These are phyloP conservation scores for Zoysia japonica DNA, from an alignment of 176 grass and related monocot species.

Conservation along the genomic window DNA sequence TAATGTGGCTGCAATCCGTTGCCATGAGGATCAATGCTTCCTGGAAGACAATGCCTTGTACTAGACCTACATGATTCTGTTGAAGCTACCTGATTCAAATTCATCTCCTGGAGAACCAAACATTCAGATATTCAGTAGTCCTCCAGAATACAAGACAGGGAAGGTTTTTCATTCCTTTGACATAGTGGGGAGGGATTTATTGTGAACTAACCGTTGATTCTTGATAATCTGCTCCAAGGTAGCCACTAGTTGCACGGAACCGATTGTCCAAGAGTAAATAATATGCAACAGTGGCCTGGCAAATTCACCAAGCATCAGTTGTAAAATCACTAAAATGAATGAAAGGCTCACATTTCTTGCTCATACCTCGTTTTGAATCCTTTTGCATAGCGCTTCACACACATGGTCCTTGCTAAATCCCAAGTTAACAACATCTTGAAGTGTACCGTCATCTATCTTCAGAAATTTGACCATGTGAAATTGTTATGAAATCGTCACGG, in stretches of 20 bases:
- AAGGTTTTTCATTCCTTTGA: background rate
- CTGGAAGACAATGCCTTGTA: slow-evolving; percentile 46
- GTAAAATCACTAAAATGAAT: slow-evolving; percentile 19
- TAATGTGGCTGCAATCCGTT: slow-evolving; percentile 47
- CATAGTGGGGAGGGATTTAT: background rate
- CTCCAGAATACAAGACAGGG: background rate
- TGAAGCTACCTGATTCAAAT: slow-evolving; percentile 32
- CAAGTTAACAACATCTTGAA: slow-evolving; percentile 73
- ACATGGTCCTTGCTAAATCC: slow-evolving; percentile 84
- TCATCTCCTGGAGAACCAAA: slow-evolving; percentile 43
- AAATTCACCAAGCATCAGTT: slow-evolving; percentile 45
- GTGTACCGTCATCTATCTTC: slow-evolving; percentile 94
- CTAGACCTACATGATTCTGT: slow-evolving; percentile 44
- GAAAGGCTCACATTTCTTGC: slow-evolving; percentile 12
- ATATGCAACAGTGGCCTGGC: slow-evolving; percentile 92
- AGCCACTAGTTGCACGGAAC: slow-evolving; percentile 78
- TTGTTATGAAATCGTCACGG: slow-evolving; percentile 15
- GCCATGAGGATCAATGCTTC: slow-evolving; percentile 59
- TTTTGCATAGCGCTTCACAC: slow-evolving; percentile 72
- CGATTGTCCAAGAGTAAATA: slow-evolving; percentile 94
- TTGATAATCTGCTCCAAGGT: slow-evolving; percentile 85
- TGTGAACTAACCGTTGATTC: slow-evolving; percentile 63
- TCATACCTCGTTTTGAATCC: slow-evolving; percentile 89
- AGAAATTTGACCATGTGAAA: slow-evolving; percentile 41
- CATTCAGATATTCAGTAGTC: slow-evolving; percentile 27